A percentile compares a stretch with the other conserved stretches of the same genome.
Evolutionary conservation across 2,329 filamentous ascomycete genomes (phyloP).

Genomic region (Pezicula radicicola): DNA sequence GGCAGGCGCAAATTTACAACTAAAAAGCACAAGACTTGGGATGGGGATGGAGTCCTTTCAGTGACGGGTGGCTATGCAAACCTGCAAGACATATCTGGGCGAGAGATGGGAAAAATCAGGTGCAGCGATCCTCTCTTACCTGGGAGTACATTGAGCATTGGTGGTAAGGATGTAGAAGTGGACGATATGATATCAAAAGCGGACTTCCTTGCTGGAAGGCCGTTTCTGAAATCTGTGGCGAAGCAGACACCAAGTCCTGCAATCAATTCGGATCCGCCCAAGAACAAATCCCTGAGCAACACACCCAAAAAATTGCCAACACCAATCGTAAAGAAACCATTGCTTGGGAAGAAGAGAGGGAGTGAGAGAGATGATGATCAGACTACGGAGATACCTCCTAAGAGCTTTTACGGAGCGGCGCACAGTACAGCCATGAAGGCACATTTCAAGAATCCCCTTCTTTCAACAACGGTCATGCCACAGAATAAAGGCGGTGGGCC

Average conservation of each 20-base stretch:
- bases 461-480: conserved; percentile 47
- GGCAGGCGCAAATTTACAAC: conserved; percentile 63
- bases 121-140: conserved; percentile 54
- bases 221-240: conserved; percentile 33
- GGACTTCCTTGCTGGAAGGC: conserved; percentile 51
- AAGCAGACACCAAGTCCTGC: conserved; percentile 10
- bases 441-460: conserved; percentile 60
- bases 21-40: conserved; percentile 78
- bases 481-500: conserved; percentile 44
- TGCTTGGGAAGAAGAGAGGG: conserved; percentile 11
- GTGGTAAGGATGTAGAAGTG: conserved; percentile 67
- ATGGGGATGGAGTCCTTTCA: conserved; percentile 65
- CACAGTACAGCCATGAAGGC: conserved; percentile 36
- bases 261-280: conserved; percentile 9
- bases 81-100: conserved; percentile 60
- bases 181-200: conserved; percentile 57
- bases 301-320: conserved; percentile 7
- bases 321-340: conserved; percentile 14
- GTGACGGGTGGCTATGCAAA: conserved; percentile 54
- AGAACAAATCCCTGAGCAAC: not conserved
- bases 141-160: conserved; percentile 58
- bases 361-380: conserved; percentile 14
- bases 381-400: conserved; percentile 30
- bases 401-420: conserved; percentile 33
- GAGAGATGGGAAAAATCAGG: conserved; percentile 56